Conservation (phyloP, 306 rosid genomes). For the Geum urbanum region DNA sequence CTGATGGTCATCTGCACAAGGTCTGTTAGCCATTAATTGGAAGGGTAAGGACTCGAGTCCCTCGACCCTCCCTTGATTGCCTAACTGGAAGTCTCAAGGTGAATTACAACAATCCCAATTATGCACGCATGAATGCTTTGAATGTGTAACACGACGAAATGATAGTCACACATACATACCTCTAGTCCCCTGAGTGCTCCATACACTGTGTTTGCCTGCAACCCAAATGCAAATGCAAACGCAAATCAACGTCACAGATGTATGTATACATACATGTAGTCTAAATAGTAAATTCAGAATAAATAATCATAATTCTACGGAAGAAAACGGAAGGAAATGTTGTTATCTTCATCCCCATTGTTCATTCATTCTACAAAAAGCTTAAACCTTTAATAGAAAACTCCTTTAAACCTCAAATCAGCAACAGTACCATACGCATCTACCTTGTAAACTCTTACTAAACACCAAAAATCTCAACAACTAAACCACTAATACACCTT, state of each 20-base stretch:
- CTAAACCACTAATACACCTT: too few relatives aligned
- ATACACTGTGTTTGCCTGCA: conserved; percentile 56
- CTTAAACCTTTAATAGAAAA: neutral
- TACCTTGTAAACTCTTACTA: too few relatives aligned
- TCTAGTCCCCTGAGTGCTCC: conserved; percentile 61
- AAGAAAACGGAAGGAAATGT: neutral
- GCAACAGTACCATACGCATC: too few relatives aligned
- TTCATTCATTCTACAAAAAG: neutral
- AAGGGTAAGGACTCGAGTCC: neutral
- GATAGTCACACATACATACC: conserved; percentile 42
- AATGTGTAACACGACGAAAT: neutral
- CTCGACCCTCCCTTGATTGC: neutral
- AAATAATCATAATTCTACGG: neutral
- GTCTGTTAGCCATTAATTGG: neutral
- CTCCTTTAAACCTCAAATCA: too few relatives aligned
- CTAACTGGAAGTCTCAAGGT: neutral
- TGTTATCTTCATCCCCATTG: neutral
- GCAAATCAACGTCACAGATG: conserved; percentile 17
- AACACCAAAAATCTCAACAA: too few relatives aligned
- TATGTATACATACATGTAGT: neutral
- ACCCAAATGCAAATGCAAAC: neutral
- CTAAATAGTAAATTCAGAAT: neutral
- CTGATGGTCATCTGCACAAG: neutral
- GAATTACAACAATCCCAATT: neutral
- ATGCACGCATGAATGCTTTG: neutral